Percentiles rank a stretch among this genome's conserved stretches.
These are phyloP conservation scores for Rubia balearica DNA, from an alignment of 305 asterid species.

Conservation along the genomic window DNA sequence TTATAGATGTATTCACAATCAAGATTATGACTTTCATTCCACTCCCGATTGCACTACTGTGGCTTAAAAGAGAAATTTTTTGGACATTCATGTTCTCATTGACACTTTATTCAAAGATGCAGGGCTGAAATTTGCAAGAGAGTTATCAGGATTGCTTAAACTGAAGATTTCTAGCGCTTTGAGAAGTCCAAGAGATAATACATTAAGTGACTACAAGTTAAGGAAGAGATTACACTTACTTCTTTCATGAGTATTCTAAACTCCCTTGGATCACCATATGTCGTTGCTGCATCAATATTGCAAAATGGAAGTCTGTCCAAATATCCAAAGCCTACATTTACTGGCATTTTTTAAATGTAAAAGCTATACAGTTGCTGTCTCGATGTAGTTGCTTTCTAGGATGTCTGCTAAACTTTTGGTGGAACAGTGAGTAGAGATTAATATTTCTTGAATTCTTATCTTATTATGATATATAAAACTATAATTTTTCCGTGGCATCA, in stretches of 20 bases:
- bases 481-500: no score
- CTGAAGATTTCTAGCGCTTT: conserved; percentile 51
- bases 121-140: conserved; percentile 32
- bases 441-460: no score
- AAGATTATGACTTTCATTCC: conserved; percentile 20
- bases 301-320: conserved; percentile 55
- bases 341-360: conserved; percentile 42
- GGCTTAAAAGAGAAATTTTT: conserved; percentile 13
- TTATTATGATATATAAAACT: no score
- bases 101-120: conserved; percentile 15
- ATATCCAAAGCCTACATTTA: conserved; percentile 46
- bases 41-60: conserved; percentile 20
- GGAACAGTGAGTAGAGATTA: fast-evolving
- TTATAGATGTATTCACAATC: no score
- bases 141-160: conserved; percentile 54
- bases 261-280: conserved; percentile 13
- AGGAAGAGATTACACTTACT: conserved; percentile 23
- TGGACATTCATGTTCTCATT: conserved; percentile 10
- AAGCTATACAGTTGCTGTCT: conserved; percentile 7
- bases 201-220: conserved; percentile 21
- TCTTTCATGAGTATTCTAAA: conserved; percentile 29
- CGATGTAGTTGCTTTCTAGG: conserved; percentile 25
- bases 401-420: neutral
- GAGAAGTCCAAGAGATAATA: conserved; percentile 18
- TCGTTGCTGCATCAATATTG: conserved; percentile 18